These are phyloP conservation scores for Phoma sp. DNA, from an alignment of 2,329 filamentous ascomycete species.

Conservation along the genomic window DNA sequence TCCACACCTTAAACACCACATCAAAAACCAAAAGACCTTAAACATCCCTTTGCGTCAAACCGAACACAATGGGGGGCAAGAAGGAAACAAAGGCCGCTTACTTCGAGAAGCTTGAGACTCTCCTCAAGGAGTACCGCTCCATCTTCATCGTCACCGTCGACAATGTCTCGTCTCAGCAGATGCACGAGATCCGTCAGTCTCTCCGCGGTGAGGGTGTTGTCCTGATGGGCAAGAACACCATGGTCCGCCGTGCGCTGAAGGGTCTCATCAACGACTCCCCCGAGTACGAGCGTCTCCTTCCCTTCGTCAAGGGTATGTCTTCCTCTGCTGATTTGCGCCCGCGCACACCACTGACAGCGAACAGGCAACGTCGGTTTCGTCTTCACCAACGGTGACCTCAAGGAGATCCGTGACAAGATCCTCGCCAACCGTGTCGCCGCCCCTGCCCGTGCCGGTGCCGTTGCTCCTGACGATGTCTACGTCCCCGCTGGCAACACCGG, in stretches of 20 bases:
- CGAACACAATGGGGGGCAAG: conserved; percentile 99
- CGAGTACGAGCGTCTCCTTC: conserved; percentile 97
- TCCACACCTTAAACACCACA: conserved; percentile 33
- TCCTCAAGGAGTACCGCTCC: conserved; percentile 95
- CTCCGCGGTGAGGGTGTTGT: conserved; percentile 93
- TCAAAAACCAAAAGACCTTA: conserved; percentile 71
- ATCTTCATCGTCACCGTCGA: conserved; percentile 92
- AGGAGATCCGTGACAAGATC: conserved; percentile 91
- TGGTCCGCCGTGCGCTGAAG: conserved; percentile 98
- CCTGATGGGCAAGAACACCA: conserved; percentile 99
- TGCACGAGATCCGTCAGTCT: conserved; percentile 98
- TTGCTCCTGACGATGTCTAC: conserved; percentile 92
- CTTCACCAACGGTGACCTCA: conserved; percentile 98
- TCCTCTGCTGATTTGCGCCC: background rate
- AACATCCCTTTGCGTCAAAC: conserved; percentile 91
- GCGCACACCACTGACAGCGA: conserved; percentile 23
- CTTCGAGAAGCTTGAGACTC: conserved; percentile 99
- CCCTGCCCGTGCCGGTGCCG: conserved; percentile 94
- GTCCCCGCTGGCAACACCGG: conserved; percentile 98
- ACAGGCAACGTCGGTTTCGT: conserved; percentile 91
- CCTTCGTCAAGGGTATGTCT: conserved; percentile 77
- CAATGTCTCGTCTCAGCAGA: conserved; percentile 99
- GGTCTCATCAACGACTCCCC: conserved; percentile 88
- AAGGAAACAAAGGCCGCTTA: conserved; percentile 91
- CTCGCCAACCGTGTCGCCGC: conserved; percentile 96